These are phyloP conservation scores for Bolboschoenoplectus hybrid DNA, from an alignment of 202 grass and related monocot genomes.

Conservation along the genomic window DNA sequence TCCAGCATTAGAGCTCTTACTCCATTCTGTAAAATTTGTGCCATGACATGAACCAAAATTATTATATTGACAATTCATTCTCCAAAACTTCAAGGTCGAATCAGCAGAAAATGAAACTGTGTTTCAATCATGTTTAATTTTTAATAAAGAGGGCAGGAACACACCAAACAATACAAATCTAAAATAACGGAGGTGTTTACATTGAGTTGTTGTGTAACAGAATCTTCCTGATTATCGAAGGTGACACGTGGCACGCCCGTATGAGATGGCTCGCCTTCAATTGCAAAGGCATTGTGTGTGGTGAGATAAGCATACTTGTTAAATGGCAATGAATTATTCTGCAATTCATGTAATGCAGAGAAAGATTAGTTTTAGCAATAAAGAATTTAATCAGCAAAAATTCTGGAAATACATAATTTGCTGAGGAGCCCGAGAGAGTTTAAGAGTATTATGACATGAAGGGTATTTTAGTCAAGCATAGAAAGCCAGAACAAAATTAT, in stretches of 20 bases:
- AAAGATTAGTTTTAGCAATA: background rate
- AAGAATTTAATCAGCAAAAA: background rate
- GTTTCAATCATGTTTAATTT: background rate
- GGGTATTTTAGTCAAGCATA: conserved; percentile 9
- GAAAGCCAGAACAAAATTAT: background rate
- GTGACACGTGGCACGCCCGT: conserved; percentile 84
- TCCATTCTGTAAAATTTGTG: conserved; percentile 58
- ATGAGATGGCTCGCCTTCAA: conserved; percentile 82
- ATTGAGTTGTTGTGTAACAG: conserved; percentile 75
- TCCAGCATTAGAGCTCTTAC: conserved; percentile 91
- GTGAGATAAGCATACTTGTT: conserved; percentile 99
- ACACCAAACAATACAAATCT: background rate
- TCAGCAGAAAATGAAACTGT: background rate
- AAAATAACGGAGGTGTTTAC: conserved; percentile 39
- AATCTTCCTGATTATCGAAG: conserved; percentile 87
- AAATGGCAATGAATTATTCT: conserved; percentile 97
- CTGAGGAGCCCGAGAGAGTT: background rate
- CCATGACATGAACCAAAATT: background rate
- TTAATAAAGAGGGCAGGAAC: conserved; percentile 1
- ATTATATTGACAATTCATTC: background rate
- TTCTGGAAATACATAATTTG: background rate
- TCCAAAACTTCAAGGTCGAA: background rate
- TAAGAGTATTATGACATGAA: background rate
- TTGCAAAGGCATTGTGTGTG: conserved; percentile 88
- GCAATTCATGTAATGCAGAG: conserved; percentile 33